A percentile compares a stretch with the other conserved stretches of the same genome.
Evolutionary conservation across 345 rosid species (phyloP).

Genomic region (Turnera subulata): DNA sequence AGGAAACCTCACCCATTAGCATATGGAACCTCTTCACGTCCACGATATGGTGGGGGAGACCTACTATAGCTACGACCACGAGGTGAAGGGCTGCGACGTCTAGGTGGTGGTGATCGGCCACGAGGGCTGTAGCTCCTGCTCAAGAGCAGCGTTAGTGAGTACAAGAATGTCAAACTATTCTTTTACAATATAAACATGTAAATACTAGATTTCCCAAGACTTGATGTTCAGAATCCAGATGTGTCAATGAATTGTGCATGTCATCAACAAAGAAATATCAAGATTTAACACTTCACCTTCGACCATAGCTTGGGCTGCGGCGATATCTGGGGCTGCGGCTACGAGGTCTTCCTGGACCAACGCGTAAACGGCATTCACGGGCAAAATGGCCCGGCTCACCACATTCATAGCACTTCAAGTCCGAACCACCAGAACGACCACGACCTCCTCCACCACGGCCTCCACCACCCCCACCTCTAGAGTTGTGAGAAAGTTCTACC

Average conservation of each 20-base stretch:
- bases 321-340: constrained; percentile 85
- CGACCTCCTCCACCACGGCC: constrained; percentile 37
- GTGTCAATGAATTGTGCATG: no score
- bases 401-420: constrained; percentile 86
- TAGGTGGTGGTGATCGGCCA: constrained; percentile 61
- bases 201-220: no score
- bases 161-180: no score
- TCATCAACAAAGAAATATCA: neutral
- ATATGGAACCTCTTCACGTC: constrained; percentile 75
- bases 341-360: constrained; percentile 68
- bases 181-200: no score
- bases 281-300: constrained; percentile 38
- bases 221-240: no score
- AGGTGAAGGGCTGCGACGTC: constrained; percentile 84
- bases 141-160: neutral
- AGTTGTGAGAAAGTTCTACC: constrained; percentile 83
- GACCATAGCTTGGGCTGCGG: constrained; percentile 83
- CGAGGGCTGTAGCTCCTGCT: constrained; percentile 88
- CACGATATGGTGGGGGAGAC: constrained; percentile 72
- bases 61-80: constrained; percentile 85
- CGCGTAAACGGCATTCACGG: constrained; percentile 75
- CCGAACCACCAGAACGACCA: constrained; percentile 80
- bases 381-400: constrained; percentile 95
- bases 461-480: constrained; percentile 38
- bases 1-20: constrained; percentile 70